phyloP scores from a whole-genome alignment of 2,329 filamentous ascomycete species.

The Xylariaceae sp. region DNA sequence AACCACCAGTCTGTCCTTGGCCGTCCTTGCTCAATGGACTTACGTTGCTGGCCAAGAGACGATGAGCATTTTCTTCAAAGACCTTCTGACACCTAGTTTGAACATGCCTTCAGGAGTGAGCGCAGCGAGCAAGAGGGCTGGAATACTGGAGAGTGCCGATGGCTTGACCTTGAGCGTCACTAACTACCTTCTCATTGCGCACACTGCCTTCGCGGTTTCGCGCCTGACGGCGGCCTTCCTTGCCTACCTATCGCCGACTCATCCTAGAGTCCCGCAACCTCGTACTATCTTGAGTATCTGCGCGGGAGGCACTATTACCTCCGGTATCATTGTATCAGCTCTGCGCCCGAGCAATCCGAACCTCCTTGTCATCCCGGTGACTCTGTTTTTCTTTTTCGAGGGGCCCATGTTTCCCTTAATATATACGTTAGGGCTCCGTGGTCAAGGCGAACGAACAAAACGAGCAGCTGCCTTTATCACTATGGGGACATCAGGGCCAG shows the following conservation, averaged over 20 bases:
- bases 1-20: constrained; percentile 59
- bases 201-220: constrained; percentile 66
- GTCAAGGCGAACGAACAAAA: constrained; percentile 76
- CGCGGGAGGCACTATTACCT: constrained; percentile 55
- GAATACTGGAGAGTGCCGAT: constrained; percentile 35
- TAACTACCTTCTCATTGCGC: constrained; percentile 66
- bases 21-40: constrained; percentile 69
- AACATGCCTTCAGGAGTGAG: neutral
- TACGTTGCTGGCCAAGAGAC: constrained; percentile 72
- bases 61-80: constrained; percentile 54
- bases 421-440: constrained; percentile 72
- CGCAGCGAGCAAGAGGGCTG: constrained; percentile 36
- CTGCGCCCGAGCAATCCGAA: constrained; percentile 43
- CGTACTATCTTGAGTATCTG: constrained; percentile 64
- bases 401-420: constrained; percentile 79
- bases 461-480: constrained; percentile 72
- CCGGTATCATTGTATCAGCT: constrained; percentile 44
- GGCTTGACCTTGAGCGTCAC: constrained; percentile 51
- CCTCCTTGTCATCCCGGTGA: constrained; percentile 53
- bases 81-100: constrained; percentile 39
- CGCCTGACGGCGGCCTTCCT: constrained; percentile 63
- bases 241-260: constrained; percentile 51
- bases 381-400: constrained; percentile 74
- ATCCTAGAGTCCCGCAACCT: constrained; percentile 54
- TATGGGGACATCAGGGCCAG: constrained; percentile 67